Evolutionary conservation across 495 filamentous ascomycete species (phyloP), one percentile per base, ranked within the genome.

Genomic region (Hypoxylon lienhwacheense): DNA sequence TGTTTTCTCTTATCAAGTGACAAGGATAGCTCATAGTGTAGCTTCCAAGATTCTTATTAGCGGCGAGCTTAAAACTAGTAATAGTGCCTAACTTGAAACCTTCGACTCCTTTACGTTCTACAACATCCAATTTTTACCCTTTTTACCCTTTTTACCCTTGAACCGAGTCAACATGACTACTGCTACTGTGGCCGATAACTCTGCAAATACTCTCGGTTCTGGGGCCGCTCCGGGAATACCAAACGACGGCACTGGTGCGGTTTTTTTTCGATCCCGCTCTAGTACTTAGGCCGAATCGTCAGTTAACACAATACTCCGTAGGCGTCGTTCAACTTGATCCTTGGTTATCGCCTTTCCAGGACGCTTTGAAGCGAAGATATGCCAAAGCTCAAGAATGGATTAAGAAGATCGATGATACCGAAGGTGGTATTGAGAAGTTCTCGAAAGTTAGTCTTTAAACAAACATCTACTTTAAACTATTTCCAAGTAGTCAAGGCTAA

Each of bases 381-480:
- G 71, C 76, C 53, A 86, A 89, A 61, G 88, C 91, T n/a, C 81
- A 95, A 63, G 73, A 84, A 45, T 98, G 93, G 93, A 86, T 96
- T 63, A 82, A 85, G 66, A 86, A 72, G 7, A 85, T 98, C 62
- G 72, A 95, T 61, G 80, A 89, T 25, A 78, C 81, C 0, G 93
- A 98, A 69, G 93, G 93, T 5, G 90, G 93, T 2, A 60, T 98
- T 46, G 90, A 96, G 34, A 89, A 92, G 66, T 97, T 98, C 75
- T 91, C 88, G 64, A 88, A 79, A 72, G 90, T 90, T 65, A 21
- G 81, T 70, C 31, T 36, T 24, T 12, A 12, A 33, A 49, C 10
- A 17, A 24, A 1, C 31, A 33, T n/a, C 35, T 20, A 44, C 28
- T 16, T 32, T 24, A 34, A 46, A 10, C 16, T 12, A 3, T 15